Evolutionary conservation across 2,329 filamentous ascomycete species (phyloP).

Genomic region (Boeremia lycopersici): DNA sequence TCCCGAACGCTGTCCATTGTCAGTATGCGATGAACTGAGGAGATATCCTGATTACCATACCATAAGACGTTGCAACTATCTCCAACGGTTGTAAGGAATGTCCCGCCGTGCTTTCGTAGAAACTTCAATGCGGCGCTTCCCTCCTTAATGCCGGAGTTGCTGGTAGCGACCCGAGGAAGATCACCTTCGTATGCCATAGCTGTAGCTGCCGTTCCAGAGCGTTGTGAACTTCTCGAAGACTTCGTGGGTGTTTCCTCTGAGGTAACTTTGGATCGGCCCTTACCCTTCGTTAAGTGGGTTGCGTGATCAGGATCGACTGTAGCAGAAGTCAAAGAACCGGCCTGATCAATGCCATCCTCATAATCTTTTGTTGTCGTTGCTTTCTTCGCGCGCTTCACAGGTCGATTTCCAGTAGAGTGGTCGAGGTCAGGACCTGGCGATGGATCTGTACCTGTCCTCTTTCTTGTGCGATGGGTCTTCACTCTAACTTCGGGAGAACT

Average conservation of each 20-base stretch:
- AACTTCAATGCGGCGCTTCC: conserved; percentile 37
- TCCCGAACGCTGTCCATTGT: conserved; percentile 44
- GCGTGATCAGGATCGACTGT: conserved; percentile 9
- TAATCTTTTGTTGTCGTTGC: conserved; percentile 4
- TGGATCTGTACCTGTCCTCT: conserved; percentile 17
- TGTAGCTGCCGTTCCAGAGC: conserved; percentile 13
- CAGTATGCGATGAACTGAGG: conserved; percentile 9
- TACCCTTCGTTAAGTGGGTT: conserved; percentile 15
- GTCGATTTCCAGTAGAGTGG: conserved; percentile 1
- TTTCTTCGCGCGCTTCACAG: conserved; percentile 27
- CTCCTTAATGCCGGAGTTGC: conserved; percentile 38
- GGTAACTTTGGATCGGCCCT: conserved; percentile 12
- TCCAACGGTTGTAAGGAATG: conserved; percentile 39
- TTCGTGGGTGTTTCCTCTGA: conserved; percentile 20
- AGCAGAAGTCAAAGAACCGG: conserved; percentile 16
- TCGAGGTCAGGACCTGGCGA: not conserved
- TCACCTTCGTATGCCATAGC: conserved; percentile 31
- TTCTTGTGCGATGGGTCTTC: conserved; percentile 19
- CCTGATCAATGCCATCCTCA: conserved; percentile 8
- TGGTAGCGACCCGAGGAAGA: conserved; percentile 40
- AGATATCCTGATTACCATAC: conserved; percentile 21
- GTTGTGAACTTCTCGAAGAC: conserved; percentile 29
- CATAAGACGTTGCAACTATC: conserved; percentile 41
- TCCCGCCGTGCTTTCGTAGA: conserved; percentile 42
- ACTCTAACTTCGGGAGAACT: conserved; percentile 8